Conservation (phyloP, 2,329 filamentous ascomycete species). For the Moelleriella libera region DNA sequence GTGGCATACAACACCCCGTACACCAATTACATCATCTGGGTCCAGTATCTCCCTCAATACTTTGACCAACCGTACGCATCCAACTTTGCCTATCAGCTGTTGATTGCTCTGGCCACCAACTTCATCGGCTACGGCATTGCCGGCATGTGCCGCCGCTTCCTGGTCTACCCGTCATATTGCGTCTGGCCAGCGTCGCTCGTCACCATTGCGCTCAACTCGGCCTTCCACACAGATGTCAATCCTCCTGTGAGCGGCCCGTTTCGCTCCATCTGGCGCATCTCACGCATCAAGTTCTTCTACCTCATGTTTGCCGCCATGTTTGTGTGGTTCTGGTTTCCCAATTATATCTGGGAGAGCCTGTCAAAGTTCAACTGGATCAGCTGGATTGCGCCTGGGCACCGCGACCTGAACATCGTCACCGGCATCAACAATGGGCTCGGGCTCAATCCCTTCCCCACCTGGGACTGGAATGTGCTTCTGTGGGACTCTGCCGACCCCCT, state of each 20-base stretch:
- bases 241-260: constrained; percentile 25
- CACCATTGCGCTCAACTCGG: constrained; percentile 38
- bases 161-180: constrained; percentile 40
- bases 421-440: constrained; percentile 30
- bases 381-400: constrained; percentile 37
- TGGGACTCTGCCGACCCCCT: constrained; percentile 28
- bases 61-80: constrained; percentile 40
- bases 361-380: constrained; percentile 41
- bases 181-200: constrained; percentile 44
- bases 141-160: constrained; percentile 36
- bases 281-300: constrained; percentile 37
- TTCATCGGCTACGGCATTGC: constrained; percentile 47
- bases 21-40: constrained; percentile 41
- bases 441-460: constrained; percentile 30
- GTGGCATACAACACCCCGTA: constrained; percentile 37
- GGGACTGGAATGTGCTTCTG: constrained; percentile 32
- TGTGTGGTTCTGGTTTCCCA: constrained; percentile 44
- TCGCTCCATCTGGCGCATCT: constrained; percentile 28
- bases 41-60: constrained; percentile 35
- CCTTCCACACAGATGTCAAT: constrained; percentile 34
- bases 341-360: constrained; percentile 36
- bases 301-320: constrained; percentile 37
- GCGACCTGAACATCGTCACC: constrained; percentile 25
- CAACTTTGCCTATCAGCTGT: constrained; percentile 38
- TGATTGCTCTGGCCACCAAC: constrained; percentile 40